Evolutionary conservation across 148 eudicot species (phyloP).

Genomic region (Vaccinium vitisidaea): DNA sequence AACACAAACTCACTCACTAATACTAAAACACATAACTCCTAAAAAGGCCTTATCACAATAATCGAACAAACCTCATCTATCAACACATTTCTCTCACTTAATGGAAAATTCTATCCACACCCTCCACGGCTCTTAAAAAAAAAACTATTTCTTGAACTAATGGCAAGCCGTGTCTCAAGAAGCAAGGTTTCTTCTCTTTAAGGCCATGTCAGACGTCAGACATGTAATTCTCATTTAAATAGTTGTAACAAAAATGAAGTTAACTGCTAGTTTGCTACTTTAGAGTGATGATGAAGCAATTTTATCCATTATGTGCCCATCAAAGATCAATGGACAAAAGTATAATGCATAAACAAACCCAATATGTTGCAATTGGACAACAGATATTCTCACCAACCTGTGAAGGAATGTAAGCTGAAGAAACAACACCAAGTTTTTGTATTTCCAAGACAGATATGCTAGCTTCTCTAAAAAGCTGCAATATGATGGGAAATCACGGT

Average conservation of each 20-base stretch:
- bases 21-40: too few species aligned
- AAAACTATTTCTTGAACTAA: not conserved
- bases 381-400: conserved; percentile 52
- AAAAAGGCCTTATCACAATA: not conserved
- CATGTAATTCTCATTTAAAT: not conserved
- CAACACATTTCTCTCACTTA: not conserved
- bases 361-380: not conserved
- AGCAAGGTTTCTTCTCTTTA: not conserved
- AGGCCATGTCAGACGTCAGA: not conserved
- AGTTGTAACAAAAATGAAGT: not conserved
- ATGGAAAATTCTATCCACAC: not conserved
- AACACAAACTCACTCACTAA: too few species aligned
- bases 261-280: conserved; percentile 5
- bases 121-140: not conserved
- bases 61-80: not conserved
- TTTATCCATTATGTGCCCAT: not conserved
- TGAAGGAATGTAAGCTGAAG: conserved; percentile 72
- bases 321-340: conserved; percentile 8
- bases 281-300: not conserved
- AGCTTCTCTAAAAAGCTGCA: conserved; percentile 78
- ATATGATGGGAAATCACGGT: conserved; percentile 16
- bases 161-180: not conserved
- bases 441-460: conserved; percentile 77
- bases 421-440: conserved; percentile 71
- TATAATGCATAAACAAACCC: not conserved